Conservation (phyloP, 768 basidiomycete species). For the Dioszegia aurantiaca region DNA sequence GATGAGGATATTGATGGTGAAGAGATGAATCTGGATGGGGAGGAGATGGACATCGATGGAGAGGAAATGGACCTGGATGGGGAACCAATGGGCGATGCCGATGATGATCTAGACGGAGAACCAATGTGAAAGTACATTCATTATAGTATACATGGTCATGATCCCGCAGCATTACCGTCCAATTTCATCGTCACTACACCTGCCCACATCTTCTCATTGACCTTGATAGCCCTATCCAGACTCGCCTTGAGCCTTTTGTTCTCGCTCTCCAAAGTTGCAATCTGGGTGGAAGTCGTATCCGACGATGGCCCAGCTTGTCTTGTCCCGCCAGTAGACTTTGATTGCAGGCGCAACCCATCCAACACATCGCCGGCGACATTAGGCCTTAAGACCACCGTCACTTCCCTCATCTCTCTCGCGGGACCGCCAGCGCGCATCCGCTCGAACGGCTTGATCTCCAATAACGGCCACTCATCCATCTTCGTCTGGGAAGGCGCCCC, state of each 20-base stretch:
- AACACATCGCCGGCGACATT: background rate
- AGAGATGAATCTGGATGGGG: slow-evolving; percentile 53
- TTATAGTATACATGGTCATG: background rate
- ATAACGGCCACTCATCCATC: slow-evolving; percentile 43
- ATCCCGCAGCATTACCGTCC: slow-evolving; percentile 8
- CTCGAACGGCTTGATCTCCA: slow-evolving; percentile 49
- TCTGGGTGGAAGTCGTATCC: slow-evolving; percentile 14
- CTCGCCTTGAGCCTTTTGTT: slow-evolving; percentile 65
- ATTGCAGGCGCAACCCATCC: slow-evolving; percentile 5
- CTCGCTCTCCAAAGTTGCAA: slow-evolving; percentile 71
- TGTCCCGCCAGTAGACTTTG: slow-evolving; percentile 1
- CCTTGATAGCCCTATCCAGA: slow-evolving; percentile 76
- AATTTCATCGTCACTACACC: slow-evolving; percentile 63
- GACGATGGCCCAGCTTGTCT: background rate
- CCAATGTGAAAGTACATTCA: slow-evolving; percentile 19
- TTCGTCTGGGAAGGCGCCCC: slow-evolving; percentile 13
- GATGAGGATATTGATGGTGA: slow-evolving; percentile 19
- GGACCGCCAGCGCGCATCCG: slow-evolving; percentile 46
- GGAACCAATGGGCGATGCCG: slow-evolving; percentile 52
- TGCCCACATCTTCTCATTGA: slow-evolving; percentile 94
- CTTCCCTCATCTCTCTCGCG: slow-evolving; percentile 36
- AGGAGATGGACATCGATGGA: slow-evolving; percentile 50
- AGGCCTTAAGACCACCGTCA: slow-evolving; percentile 36
- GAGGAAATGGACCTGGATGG: slow-evolving; percentile 53
- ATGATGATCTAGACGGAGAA: slow-evolving; percentile 41